These are phyloP conservation scores for Citrullus mucosospermus DNA, from an alignment of 306 rosid species.

Conservation along the genomic window DNA sequence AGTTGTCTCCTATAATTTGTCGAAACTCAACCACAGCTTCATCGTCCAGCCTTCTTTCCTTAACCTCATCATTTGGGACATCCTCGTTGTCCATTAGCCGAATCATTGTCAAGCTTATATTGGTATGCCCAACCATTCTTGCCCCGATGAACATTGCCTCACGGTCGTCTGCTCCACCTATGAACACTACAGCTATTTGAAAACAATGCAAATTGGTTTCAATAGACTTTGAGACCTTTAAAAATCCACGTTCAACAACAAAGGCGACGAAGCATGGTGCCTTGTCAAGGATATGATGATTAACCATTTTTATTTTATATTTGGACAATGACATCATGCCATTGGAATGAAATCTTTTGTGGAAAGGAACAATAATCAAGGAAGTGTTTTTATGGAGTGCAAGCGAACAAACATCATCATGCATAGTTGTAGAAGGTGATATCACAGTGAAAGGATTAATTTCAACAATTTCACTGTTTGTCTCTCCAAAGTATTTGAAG, in stretches of 20 bases:
- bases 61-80: background rate
- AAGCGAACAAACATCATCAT: background rate
- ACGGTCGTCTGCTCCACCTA: background rate
- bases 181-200: background rate
- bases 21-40: conserved; percentile 17
- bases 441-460: background rate
- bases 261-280: background rate
- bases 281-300: background rate
- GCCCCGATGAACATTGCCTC: background rate
- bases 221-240: background rate
- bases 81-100: background rate
- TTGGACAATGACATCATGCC: background rate
- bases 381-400: background rate
- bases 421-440: background rate
- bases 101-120: background rate
- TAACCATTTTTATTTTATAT: too few species aligned
- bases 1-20: conserved; percentile 6
- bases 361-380: background rate
- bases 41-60: background rate
- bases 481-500: background rate
- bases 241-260: background rate
- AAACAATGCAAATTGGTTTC: background rate
- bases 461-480: background rate
- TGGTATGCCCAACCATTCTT: background rate
- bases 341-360: background rate